phyloP scores from a whole-genome alignment of 106 monocot species.

The Acanthochlamys bracteata region DNA sequence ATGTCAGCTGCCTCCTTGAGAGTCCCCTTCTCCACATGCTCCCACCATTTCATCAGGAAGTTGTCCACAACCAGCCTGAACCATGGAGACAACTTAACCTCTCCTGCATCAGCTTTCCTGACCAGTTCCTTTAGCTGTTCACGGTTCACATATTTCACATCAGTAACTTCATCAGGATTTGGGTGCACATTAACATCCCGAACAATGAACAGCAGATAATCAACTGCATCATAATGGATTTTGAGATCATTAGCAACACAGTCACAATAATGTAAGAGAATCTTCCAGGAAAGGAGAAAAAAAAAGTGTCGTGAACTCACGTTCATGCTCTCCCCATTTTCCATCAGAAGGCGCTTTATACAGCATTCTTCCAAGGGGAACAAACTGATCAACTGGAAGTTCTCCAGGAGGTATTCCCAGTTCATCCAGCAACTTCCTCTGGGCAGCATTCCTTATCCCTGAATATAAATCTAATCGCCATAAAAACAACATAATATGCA shows the following conservation, averaged over 20 bases:
- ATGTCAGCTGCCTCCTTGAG: conserved; percentile 54
- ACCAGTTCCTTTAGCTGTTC: conserved; percentile 68
- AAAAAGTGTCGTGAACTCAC: conserved; percentile 24
- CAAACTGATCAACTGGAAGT: conserved; percentile 72
- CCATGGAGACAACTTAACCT: conserved; percentile 85
- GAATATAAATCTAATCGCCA: not conserved
- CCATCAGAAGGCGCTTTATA: conserved; percentile 99
- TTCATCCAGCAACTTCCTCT: conserved; percentile 86
- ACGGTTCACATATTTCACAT: conserved; percentile 64
- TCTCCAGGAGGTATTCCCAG: conserved; percentile 76
- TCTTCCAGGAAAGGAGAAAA: too few species aligned
- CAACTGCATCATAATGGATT: conserved; percentile 38
- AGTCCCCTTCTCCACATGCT: conserved; percentile 63
- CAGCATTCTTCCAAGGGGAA: conserved; percentile 77
- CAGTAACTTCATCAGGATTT: conserved; percentile 86
- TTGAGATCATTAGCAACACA: not conserved
- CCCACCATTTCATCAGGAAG: conserved; percentile 85
- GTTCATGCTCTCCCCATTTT: conserved; percentile 99
- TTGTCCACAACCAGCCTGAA: conserved; percentile 77
- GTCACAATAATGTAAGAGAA: not conserved
- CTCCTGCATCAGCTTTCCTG: conserved; percentile 58
- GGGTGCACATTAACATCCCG: conserved; percentile 62
- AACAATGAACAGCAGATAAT: conserved; percentile 85
- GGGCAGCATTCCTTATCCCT: conserved; percentile 91
- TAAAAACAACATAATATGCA: too few species aligned